Percentiles rank a stretch among this genome's conserved stretches.
These are phyloP conservation scores for Aquilaria malaccensis DNA, from an alignment of 345 rosid genomes.

Conservation along the genomic window DNA sequence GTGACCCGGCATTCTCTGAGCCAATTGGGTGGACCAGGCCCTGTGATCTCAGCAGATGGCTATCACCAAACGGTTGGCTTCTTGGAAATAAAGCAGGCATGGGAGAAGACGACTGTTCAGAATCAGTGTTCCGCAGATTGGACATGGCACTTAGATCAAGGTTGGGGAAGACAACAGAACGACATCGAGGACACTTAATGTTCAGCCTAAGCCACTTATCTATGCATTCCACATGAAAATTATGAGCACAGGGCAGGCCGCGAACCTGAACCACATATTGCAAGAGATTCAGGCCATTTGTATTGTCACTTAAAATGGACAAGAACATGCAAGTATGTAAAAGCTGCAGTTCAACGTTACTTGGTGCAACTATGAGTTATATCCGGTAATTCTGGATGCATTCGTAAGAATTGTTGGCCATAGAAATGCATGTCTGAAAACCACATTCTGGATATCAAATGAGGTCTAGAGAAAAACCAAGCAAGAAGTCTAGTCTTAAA, in stretches of 20 bases:
- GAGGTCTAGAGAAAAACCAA: no score
- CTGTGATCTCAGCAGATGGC: constrained; percentile 68
- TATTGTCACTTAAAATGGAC: not conserved
- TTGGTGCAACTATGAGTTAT: no score
- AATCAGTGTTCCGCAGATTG: constrained; percentile 59
- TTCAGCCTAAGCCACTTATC: constrained; percentile 95
- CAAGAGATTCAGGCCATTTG: constrained; percentile 10
- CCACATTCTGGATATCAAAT: no score
- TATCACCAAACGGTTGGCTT: constrained; percentile 69
- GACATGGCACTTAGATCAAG: constrained; percentile 94
- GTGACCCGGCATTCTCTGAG: constrained; percentile 31
- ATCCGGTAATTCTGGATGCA: no score
- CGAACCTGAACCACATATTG: constrained; percentile 64
- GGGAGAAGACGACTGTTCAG: constrained; percentile 44
- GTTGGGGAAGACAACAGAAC: constrained; percentile 90
- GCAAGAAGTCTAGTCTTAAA: no score
- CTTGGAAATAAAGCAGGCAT: constrained; percentile 39
- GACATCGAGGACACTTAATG: constrained; percentile 96
- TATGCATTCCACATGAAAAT: constrained; percentile 95
- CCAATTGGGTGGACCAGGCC: constrained; percentile 51
- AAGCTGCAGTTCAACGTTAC: no score
- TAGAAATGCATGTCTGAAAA: no score
- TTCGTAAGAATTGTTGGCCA: no score
- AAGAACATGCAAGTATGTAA: not conserved
- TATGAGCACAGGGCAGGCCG: constrained; percentile 98